phyloP scores from a whole-genome alignment of 495 filamentous ascomycete genomes.

The Sordaria brevicollis region DNA sequence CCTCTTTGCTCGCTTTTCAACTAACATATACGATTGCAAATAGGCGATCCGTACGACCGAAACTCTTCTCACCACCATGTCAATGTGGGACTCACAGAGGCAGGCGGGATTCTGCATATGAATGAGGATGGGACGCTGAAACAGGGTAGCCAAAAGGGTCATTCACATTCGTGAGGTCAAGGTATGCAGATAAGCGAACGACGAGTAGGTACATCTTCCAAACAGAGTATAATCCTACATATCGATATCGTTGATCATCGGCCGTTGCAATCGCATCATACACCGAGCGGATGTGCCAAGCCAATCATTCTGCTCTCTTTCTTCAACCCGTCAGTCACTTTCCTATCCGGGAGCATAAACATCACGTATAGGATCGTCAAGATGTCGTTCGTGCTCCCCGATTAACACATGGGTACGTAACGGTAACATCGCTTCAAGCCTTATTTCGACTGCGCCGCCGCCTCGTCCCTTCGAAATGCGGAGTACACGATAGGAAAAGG shows the following conservation, averaged over 20 bases:
- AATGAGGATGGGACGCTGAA: background rate
- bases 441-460: background rate
- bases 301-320: background rate
- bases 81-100: background rate
- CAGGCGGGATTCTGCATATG: background rate
- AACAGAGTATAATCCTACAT: background rate
- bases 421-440: background rate
- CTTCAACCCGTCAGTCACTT: background rate
- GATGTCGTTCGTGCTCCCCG: background rate
- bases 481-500: background rate
- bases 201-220: background rate
- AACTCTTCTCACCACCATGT: background rate
- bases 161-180: background rate
- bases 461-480: background rate
- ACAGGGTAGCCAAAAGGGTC: background rate
- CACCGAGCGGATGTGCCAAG: background rate
- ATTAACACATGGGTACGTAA: background rate
- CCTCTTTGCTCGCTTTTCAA: background rate
- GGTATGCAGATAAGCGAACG: background rate
- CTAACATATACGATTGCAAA: background rate
- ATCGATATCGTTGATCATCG: background rate
- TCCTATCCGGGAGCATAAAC: background rate
- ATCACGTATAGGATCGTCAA: background rate
- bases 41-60: slow-evolving; percentile 2
- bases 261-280: background rate